Base-by-base conservation (phyloP, 345 rosid species). In the Raphanus sativus region DNA sequence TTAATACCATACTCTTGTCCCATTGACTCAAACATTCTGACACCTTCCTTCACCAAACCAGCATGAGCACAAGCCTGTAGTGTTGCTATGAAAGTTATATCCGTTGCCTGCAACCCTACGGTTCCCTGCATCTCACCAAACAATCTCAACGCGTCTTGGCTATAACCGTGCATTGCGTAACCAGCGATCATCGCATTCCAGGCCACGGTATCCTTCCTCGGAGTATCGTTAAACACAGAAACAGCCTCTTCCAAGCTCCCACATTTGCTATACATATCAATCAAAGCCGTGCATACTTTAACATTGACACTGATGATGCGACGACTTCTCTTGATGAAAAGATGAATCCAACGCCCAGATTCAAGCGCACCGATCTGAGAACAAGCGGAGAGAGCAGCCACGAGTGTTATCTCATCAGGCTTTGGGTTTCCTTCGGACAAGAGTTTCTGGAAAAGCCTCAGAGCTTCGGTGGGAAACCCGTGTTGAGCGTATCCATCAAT, bases 181-280 rank as follows among this genome's bases (percentile, higher is more conserved):
- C 91, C 95, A 2, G 83, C 40, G 33, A 89, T 88, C 87, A 93
- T 85, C 5, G 98, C 84, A 75, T 88, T 93, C 91, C 94, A 91
- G 1, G 89, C 86, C 8, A 89, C 82, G 10, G 78, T 74, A 77
- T 89, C 94, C 54, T 81, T 93, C 63, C 73, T 68, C 15, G 6
- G 32, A 5, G 71, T 75, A 45, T 63, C 70, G 36, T 82, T 78
- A 40, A 90, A 92, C 64, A 92, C 85, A 61, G 75, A 76, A 56
- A 79, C 9, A 0, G 95, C 93, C 63, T 91, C 88, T 55, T 88
- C 91, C 71, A 88, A 76, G 77, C 90, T 87, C 71, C 98, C 97
- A 42, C 97, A 91, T 74, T 89, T 91, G 62, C 92, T 77, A 40
- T 93, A 93, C 97, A 91, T 91, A 52, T 88, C 90, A 55, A 93